Evolutionary conservation across 192 early-diverging fungal species (phyloP).

Genomic region (Backusella luteola): DNA sequence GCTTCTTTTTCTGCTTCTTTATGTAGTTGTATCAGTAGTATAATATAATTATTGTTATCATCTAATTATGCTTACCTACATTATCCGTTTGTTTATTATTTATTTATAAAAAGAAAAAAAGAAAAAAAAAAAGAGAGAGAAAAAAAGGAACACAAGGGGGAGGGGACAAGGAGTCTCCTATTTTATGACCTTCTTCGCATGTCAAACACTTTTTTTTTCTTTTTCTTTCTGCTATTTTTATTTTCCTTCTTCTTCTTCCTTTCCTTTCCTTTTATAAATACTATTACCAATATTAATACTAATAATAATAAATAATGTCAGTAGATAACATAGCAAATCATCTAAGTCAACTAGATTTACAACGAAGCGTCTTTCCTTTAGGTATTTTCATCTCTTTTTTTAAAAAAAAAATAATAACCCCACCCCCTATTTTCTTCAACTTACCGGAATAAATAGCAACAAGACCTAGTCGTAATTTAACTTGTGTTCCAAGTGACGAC

Average conservation of each 20-base stretch:
- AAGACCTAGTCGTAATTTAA: slow-evolving; percentile 5
- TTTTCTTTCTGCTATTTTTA: slow-evolving; percentile 5
- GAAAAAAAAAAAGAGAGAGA: not conserved
- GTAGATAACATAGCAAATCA: not conserved
- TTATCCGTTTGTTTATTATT: not conserved
- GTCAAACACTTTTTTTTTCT: slow-evolving; percentile 1
- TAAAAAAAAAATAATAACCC: not conserved
- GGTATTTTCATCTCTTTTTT: not conserved
- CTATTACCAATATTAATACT: no score
- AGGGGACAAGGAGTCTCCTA: not conserved
- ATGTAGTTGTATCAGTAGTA: not conserved
- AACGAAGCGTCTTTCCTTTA: not conserved
- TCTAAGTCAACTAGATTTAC: not conserved
- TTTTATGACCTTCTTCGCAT: not conserved
- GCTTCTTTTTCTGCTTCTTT: not conserved
- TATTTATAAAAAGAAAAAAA: not conserved
- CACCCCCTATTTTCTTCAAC: not conserved
- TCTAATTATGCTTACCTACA: not conserved
- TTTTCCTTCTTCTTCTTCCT: slow-evolving; percentile 1
- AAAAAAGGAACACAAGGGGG: not conserved
- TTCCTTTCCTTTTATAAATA: not conserved
- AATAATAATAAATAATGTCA: not conserved
- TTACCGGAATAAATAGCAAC: not conserved
- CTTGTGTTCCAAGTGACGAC: slow-evolving; percentile 23
- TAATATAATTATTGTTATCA: not conserved